Evolutionary conservation across 78 protist species (phyloP), one percentile per base, ranked within the genome.

Genomic region (Dictyostelium purpureum): DNA sequence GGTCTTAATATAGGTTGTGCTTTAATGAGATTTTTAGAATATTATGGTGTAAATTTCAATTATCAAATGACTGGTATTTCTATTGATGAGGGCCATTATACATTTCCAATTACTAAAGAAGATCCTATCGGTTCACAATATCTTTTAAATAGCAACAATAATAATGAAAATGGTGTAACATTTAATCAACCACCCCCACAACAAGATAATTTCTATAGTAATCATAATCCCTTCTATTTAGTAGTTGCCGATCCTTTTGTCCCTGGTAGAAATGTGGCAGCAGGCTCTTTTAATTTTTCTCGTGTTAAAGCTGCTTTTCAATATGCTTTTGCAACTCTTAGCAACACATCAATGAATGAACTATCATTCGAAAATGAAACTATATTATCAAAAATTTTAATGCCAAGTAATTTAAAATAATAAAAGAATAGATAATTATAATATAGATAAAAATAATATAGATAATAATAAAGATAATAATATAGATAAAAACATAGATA

Each of bases 1-100:
- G 91, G 91, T 6, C 33, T 85, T 12, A 85, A 85, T 61, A 85
- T 85, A 57, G 91, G 91, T n/a, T 85, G 91, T 52, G 91, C 91
- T 42, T 35, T 85, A 26, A 85, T 85, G 91, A 52, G 91, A 59
- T 85, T 85, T 42, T 73, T 85, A 28, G 91, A 85, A 59, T 85
- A 85, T 45, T 85, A 85, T 73, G 91, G 91, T 45, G 91, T 85
- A 11, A 85, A 85, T 59, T 85, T 85, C 26, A 85, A 85, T 43
- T 85, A 85, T 85, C 82, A 70, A 70, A 63, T 52, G 40, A 85
- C 91, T 5, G 91, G 91, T 45, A 56, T 85, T 24, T 85, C 91
- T 2, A 85, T 85, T 40, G 91, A 85, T 26, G 91, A 85, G 51
- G 28, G 57, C 16, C 38, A n/a, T 3, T 85, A 73, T 57, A 85